These are phyloP conservation scores for Diaporthe sp. DNA, from an alignment of 2,329 filamentous ascomycete species.

Conservation along the genomic window DNA sequence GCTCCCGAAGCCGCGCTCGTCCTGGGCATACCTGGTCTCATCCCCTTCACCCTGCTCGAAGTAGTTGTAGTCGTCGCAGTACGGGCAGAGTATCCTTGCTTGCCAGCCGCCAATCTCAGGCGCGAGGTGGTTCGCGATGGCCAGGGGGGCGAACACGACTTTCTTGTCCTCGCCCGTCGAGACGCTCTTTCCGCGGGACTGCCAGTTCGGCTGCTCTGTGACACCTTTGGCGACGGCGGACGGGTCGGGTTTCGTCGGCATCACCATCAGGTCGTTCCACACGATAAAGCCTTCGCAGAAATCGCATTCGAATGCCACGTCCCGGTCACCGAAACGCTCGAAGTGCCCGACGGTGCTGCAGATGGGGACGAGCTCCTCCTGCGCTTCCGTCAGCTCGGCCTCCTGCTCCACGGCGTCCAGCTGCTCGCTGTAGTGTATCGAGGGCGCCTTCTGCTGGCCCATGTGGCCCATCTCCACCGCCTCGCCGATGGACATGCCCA, in stretches of 20 bases:
- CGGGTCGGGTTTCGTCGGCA: constrained; percentile 62
- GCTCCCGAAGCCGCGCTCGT: constrained; percentile 64
- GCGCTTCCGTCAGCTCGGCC: constrained; percentile 41
- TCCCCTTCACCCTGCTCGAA: constrained; percentile 66
- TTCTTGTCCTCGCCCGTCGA: constrained; percentile 62
- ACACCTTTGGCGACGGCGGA: constrained; percentile 44
- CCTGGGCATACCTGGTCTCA: constrained; percentile 60
- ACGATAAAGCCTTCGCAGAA: constrained; percentile 73
- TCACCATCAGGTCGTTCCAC: constrained; percentile 68
- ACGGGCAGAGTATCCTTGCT: constrained; percentile 66
- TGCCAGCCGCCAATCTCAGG: constrained; percentile 66
- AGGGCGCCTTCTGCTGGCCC: constrained; percentile 31
- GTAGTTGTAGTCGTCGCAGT: constrained; percentile 68
- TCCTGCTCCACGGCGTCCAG: constrained; percentile 32
- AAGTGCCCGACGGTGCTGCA: constrained; percentile 70
- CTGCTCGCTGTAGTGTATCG: constrained; percentile 37
- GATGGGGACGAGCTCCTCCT: constrained; percentile 63
- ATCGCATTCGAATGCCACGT: constrained; percentile 72
- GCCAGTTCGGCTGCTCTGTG: constrained; percentile 61
- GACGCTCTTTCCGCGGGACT: constrained; percentile 60
- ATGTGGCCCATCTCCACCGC: constrained; percentile 42
- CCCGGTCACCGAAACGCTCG: constrained; percentile 66
- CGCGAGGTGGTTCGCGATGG: constrained; percentile 70
- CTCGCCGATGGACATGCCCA: constrained; percentile 35
- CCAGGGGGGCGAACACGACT: constrained; percentile 69